Conservation (phyloP, 2,329 filamentous ascomycete genomes). For the Sporothrix humicola region DNA sequence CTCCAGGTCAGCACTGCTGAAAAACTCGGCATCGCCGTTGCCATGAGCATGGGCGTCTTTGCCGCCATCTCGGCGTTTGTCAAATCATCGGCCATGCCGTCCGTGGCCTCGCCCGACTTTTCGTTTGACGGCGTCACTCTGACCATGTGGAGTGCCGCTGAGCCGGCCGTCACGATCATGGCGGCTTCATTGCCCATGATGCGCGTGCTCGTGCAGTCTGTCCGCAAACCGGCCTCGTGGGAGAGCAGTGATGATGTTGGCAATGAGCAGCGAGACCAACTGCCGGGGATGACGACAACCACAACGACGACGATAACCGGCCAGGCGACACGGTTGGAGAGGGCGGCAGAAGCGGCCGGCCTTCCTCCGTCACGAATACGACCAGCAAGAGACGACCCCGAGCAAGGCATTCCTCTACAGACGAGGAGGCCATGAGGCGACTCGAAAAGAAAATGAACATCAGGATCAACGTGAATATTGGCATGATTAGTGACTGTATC, state of each 20-base stretch:
- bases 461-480: neutral
- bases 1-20: constrained; percentile 46
- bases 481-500: neutral
- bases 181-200: constrained; percentile 44
- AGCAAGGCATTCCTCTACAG: neutral
- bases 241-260: neutral
- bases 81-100: constrained; percentile 14
- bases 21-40: constrained; percentile 44
- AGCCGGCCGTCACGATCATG: constrained; percentile 44
- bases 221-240: constrained; percentile 14
- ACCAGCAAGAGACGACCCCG: neutral
- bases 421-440: neutral
- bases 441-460: too few species aligned
- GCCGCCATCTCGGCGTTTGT: constrained; percentile 32
- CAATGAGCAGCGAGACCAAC: too few species aligned
- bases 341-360: neutral
- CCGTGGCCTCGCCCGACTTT: constrained; percentile 33
- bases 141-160: constrained; percentile 41
- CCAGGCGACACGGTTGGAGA: neutral
- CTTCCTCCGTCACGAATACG: neutral
- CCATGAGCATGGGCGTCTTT: constrained; percentile 48
- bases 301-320: neutral
- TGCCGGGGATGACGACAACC: neutral
- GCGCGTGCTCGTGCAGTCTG: constrained; percentile 40
- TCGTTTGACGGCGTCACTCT: constrained; percentile 33